Percentiles rank a stretch among this genome's conserved stretches.
phyloP scores from a whole-genome alignment of 148 eudicot species.

The Cornus florida region DNA sequence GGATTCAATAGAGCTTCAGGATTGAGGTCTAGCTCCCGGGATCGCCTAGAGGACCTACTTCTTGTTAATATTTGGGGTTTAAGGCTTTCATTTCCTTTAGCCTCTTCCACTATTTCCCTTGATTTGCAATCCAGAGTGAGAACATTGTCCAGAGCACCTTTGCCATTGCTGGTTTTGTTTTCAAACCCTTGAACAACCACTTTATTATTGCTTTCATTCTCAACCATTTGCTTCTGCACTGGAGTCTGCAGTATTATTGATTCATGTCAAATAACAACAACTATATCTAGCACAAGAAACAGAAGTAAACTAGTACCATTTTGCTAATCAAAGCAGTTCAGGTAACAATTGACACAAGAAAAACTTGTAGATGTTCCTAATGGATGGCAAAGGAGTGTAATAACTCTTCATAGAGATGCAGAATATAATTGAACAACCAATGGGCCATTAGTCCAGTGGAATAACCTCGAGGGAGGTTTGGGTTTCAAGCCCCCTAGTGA shows the following conservation, averaged over 20 bases:
- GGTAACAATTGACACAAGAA: too few species aligned
- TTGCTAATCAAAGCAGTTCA: too few species aligned
- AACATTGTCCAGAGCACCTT: not conserved
- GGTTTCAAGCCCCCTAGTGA: too few species aligned
- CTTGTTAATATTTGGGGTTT: conserved; percentile 59
- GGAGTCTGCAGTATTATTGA: conserved; percentile 5
- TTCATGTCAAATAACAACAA: not conserved
- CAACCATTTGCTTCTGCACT: conserved; percentile 47
- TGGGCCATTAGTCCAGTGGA: too few species aligned
- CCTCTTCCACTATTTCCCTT: conserved; percentile 32
- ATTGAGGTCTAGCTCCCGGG: conserved; percentile 79
- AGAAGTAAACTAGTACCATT: too few species aligned
- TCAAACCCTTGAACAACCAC: conserved; percentile 28
- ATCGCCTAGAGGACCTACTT: conserved; percentile 77
- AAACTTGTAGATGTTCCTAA: too few species aligned
- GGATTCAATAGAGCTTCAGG: conserved; percentile 56
- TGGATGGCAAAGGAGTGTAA: too few species aligned
- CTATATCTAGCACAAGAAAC: too few species aligned
- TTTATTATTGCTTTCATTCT: conserved; percentile 33
- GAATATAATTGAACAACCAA: too few species aligned
- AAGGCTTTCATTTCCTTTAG: conserved; percentile 39
- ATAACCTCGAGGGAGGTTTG: too few species aligned
- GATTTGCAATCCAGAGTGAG: conserved; percentile 33
- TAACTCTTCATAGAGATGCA: too few species aligned
- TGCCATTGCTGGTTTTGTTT: conserved; percentile 26